Conservation (phyloP, 345 rosid genomes). For the Theobroma cacao region DNA sequence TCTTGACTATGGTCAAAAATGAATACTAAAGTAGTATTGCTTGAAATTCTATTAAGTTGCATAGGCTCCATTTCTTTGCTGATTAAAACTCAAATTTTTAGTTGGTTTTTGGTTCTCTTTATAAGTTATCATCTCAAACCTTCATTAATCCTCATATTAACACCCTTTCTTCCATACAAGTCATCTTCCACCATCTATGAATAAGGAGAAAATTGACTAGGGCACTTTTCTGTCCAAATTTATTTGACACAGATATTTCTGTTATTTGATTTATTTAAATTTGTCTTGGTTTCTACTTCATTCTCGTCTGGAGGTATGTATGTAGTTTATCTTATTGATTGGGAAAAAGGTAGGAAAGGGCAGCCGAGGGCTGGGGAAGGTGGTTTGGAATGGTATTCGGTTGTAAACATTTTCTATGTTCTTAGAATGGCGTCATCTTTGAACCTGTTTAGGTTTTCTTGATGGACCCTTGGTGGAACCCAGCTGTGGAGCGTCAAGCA, state of each 20-base stretch:
- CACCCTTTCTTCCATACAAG: neutral
- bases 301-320: neutral
- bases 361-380: neutral
- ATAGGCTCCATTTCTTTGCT: neutral
- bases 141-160: neutral
- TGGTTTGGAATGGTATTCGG: neutral
- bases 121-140: neutral
- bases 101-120: neutral
- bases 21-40: neutral
- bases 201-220: neutral
- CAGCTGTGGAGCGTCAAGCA: conserved; percentile 96
- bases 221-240: neutral
- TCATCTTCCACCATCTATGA: neutral
- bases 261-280: neutral
- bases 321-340: neutral
- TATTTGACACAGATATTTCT: neutral
- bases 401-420: neutral
- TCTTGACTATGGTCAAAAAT: neutral
- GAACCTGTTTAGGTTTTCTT: conserved; percentile 62
- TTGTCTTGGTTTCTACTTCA: neutral
- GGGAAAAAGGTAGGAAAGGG: neutral
- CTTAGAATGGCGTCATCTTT: neutral
- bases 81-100: neutral
- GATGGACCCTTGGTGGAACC: conserved; percentile 99
- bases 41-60: neutral